Evolutionary conservation across 83 land plant genomes (phyloP).

Genomic region (Thuja plicata): DNA sequence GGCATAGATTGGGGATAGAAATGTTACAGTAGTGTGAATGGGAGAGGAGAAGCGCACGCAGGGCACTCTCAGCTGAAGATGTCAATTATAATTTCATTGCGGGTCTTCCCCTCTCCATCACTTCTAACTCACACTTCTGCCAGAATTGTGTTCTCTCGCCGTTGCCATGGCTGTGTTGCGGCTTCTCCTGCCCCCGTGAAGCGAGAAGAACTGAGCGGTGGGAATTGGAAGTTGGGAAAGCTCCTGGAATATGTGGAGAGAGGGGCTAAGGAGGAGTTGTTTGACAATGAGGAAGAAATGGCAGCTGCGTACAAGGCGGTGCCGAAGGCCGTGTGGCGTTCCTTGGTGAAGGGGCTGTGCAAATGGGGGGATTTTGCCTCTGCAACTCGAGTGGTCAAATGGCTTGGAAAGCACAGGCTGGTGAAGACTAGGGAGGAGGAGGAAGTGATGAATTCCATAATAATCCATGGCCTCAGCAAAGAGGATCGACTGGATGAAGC

Average conservation of each 20-base stretch:
- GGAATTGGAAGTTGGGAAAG: background rate
- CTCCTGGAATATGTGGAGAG: background rate
- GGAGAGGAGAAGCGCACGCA: no score
- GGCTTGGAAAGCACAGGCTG: constrained; percentile 63
- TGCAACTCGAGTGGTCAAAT: constrained; percentile 60
- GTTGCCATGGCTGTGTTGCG: background rate
- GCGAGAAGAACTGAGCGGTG: background rate
- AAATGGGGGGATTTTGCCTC: constrained; percentile 29
- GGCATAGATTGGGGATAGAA: no score
- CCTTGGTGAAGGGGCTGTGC: constrained; percentile 58
- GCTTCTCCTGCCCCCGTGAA: background rate
- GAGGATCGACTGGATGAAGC: constrained; percentile 62
- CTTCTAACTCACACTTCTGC: background rate
- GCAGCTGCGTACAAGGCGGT: constrained; percentile 63
- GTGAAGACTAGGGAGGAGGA: constrained; percentile 60
- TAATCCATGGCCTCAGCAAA: constrained; percentile 69
- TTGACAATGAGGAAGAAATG: constrained; percentile 31
- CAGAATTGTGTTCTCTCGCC: background rate
- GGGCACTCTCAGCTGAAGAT: background rate
- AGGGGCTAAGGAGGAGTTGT: no score
- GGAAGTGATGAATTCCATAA: constrained; percentile 66
- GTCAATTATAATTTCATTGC: background rate
- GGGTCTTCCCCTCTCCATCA: background rate
- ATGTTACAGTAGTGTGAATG: no score
- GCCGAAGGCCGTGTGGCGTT: constrained; percentile 64